A percentile compares a stretch with the other conserved stretches of the same genome.
phyloP scores from a whole-genome alignment of 2,329 filamentous ascomycete genomes.

The Aspergillus sp. region DNA sequence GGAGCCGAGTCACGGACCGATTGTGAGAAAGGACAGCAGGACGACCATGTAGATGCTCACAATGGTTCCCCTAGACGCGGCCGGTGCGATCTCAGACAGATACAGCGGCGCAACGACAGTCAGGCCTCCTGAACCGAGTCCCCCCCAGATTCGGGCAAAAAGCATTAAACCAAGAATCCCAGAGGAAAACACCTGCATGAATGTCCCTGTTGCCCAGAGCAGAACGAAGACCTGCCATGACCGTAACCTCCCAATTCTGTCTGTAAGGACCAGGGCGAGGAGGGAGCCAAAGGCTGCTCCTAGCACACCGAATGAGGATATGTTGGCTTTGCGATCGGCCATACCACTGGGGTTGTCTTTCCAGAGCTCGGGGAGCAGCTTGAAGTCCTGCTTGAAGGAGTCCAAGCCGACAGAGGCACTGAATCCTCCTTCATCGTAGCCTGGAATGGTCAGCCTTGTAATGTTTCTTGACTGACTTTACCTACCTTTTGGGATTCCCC shows the following conservation, averaged over 20 bases:
- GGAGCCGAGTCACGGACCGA: too few relatives aligned
- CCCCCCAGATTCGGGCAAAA: conserved; percentile 55
- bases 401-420: conserved; percentile 50
- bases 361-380: conserved; percentile 47
- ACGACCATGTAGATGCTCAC: conserved; percentile 58
- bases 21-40: conserved; percentile 45
- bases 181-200: conserved; percentile 55
- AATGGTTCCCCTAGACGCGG: conserved; percentile 52
- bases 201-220: conserved; percentile 52
- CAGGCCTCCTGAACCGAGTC: conserved; percentile 54
- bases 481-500: conserved; percentile 52
- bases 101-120: conserved; percentile 57
- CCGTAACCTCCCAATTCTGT: conserved; percentile 52
- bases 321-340: conserved; percentile 53
- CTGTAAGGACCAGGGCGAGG: conserved; percentile 49
- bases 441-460: conserved; percentile 26
- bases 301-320: conserved; percentile 57
- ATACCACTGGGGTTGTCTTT: conserved; percentile 43
- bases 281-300: conserved; percentile 56
- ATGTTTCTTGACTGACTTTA: too few relatives aligned
- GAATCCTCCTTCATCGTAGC: conserved; percentile 60
- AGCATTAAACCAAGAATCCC: conserved; percentile 53
- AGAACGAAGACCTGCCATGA: conserved; percentile 48
- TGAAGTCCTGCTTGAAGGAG: conserved; percentile 53
- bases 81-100: conserved; percentile 53